Base-by-base conservation (phyloP, 345 rosid genomes). In the Citrus maxima region DNA sequence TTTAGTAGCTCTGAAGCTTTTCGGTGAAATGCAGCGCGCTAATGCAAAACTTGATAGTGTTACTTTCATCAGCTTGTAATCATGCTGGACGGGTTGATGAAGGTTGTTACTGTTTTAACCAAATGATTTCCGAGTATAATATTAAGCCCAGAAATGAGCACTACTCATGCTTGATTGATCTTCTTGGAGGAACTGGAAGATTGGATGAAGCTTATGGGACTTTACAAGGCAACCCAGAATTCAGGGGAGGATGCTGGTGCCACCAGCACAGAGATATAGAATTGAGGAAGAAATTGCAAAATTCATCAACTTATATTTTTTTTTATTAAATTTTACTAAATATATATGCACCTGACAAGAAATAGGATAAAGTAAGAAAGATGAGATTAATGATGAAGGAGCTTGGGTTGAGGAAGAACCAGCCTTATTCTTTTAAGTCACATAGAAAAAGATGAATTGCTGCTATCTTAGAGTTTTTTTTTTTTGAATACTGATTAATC, bases 101-200 rank as follows among this genome's bases (percentile, higher is more conserved):
- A 76, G 96, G 94, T 42, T 66, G 81, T 56, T 40, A 65, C 71
- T 69, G 75, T 71, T 93, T 90, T 83, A 77, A 66, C 61, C 79
- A 78, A 74, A 90, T 92, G 95, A 81, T 61, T n/a, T 78, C 42
- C 0, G 70, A 81, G 66, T 83, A 84, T 56, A 55, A 66, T 71
- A 84, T 88, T 25, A 76, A 87, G 72, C 97, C 92, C 6, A 79
- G 72, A 42, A 67, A 54, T 65, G 92, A 90, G 75, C 97, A 90
- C 59, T 90, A 87, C 82, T 88, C 91, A 6, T 93, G 97, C 80
- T 87, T 93, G 90, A 84, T 90, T 67, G 95, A 93, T 80, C 88
- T 92, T 80, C 91, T 93, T 40, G 92, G 93, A 7, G 88, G 97
- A 65, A 86, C 88, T 65, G 89, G 95, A 38, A 88, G 89, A 79